phyloP scores from a whole-genome alignment of 2,329 filamentous ascomycete species.

The Penicillium palitans region DNA sequence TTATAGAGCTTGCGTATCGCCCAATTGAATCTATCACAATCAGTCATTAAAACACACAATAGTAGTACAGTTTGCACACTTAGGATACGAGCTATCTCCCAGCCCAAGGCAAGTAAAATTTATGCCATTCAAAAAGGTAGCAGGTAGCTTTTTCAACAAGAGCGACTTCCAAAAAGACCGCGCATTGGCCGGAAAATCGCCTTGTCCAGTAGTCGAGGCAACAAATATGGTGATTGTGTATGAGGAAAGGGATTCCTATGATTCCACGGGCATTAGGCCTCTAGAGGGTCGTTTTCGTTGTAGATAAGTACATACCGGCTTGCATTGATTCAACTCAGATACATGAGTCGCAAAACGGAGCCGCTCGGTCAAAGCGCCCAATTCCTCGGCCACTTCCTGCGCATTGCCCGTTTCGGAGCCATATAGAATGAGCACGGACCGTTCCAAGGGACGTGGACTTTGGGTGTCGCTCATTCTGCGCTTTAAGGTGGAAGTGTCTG shows the following conservation, averaged over 20 bases:
- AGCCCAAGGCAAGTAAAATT: conserved; percentile 85
- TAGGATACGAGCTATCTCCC: conserved; percentile 90
- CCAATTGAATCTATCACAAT: conserved; percentile 74
- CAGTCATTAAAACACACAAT: background rate
- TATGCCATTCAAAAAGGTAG: conserved; percentile 66
- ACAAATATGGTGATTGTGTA: conserved; percentile 63
- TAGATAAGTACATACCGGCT: conserved; percentile 60
- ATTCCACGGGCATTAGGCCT: background rate
- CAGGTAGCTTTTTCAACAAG: conserved; percentile 72
- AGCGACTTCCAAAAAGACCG: conserved; percentile 81
- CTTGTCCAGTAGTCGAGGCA: conserved; percentile 90
- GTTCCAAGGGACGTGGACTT: conserved; percentile 13
- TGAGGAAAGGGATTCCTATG: conserved; percentile 36
- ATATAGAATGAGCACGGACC: conserved; percentile 74
- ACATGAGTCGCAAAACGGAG: conserved; percentile 76
- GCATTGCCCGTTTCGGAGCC: conserved; percentile 94
- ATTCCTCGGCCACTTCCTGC: conserved; percentile 84
- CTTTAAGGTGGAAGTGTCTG: conserved; percentile 4
- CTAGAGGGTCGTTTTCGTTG: background rate
- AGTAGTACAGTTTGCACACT: conserved; percentile 54
- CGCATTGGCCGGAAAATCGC: conserved; percentile 84
- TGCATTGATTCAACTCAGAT: conserved; percentile 72
- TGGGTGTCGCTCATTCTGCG: conserved; percentile 29
- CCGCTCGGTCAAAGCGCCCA: conserved; percentile 72
- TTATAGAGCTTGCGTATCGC: conserved; percentile 85